Percentiles rank a stretch among this genome's conserved stretches.
phyloP scores from a whole-genome alignment of 2,329 filamentous ascomycete genomes.

The Botrytis galanthina region DNA sequence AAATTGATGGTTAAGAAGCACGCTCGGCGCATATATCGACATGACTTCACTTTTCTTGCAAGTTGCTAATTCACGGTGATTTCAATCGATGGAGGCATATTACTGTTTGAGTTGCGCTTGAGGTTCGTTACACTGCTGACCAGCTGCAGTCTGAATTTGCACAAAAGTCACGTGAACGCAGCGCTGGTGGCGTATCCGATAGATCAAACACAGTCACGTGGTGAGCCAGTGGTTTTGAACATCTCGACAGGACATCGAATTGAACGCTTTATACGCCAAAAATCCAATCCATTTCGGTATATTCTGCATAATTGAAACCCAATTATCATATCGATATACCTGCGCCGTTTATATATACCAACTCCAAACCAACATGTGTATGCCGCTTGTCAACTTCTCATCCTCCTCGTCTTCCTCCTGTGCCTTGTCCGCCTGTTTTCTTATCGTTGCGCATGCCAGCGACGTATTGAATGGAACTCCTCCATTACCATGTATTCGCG shows the following conservation, averaged over 20 bases:
- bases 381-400: neutral
- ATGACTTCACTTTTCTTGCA: neutral
- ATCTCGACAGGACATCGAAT: neutral
- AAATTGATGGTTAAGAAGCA: neutral
- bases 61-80: rapidly evolving
- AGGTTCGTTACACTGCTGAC: neutral
- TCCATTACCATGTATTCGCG: neutral
- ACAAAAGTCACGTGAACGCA: neutral
- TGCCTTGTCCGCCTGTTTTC: neutral
- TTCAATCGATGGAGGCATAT: neutral
- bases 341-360: neutral
- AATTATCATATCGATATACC: too few species aligned
- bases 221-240: too few species aligned
- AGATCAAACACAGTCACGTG: too few species aligned
- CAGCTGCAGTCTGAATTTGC: neutral
- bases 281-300: too few species aligned
- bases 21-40: neutral
- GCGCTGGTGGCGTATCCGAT: too few species aligned
- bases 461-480: neutral
- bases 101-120: neutral
- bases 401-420: neutral
- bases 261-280: neutral
- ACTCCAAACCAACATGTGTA: neutral
- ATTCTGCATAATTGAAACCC: too few species aligned
- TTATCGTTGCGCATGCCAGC: neutral